Percentiles rank a stretch among this genome's conserved stretches.
Evolutionary conservation across 352 stramenopile genomes (phyloP).

Genomic region (Globisporangium apiculatum): DNA sequence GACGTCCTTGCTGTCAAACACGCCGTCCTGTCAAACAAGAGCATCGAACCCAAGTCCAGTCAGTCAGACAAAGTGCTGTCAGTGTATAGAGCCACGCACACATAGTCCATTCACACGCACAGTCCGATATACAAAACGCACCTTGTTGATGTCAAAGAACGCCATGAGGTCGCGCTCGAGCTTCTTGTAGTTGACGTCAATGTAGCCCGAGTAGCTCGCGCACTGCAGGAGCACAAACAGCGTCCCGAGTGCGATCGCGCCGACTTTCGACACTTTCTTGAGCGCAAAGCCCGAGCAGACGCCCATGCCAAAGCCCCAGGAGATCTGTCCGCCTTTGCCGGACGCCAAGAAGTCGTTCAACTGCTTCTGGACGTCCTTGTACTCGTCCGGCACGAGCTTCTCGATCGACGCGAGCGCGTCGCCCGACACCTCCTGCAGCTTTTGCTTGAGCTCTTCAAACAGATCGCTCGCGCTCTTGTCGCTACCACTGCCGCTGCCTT

Average conservation of each 20-base stretch:
- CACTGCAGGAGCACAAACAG: slow-evolving; percentile 87
- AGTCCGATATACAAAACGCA: slow-evolving; percentile 11
- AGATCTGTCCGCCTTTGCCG: slow-evolving; percentile 72
- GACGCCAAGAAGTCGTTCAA: slow-evolving; percentile 57
- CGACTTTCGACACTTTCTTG: slow-evolving; percentile 89
- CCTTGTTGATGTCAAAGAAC: slow-evolving; percentile 78
- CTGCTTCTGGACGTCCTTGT: slow-evolving; percentile 37
- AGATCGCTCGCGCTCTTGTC: slow-evolving; percentile 26
- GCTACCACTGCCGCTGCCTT: not conserved
- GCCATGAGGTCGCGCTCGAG: slow-evolving; percentile 69
- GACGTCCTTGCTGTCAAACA: slow-evolving; percentile 71
- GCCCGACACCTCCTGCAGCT: slow-evolving; percentile 33
- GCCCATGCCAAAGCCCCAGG: slow-evolving; percentile 87
- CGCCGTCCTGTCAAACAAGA: slow-evolving; percentile 32
- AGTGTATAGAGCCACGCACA: not conserved
- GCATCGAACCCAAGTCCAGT: not conserved
- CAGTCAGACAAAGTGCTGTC: not conserved
- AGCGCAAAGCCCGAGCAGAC: slow-evolving; percentile 87
- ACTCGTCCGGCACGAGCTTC: slow-evolving; percentile 31
- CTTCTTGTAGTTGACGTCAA: slow-evolving; percentile 91
- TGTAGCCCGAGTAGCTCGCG: slow-evolving; percentile 86
- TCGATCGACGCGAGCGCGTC: slow-evolving; percentile 29
- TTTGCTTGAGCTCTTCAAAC: slow-evolving; percentile 54
- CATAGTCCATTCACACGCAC: not conserved
- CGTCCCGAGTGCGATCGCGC: slow-evolving; percentile 75